Evolutionary conservation across 805 yeast species (phyloP), one percentile per base, ranked within the genome.

Genomic region (Dipodascus albidus): DNA sequence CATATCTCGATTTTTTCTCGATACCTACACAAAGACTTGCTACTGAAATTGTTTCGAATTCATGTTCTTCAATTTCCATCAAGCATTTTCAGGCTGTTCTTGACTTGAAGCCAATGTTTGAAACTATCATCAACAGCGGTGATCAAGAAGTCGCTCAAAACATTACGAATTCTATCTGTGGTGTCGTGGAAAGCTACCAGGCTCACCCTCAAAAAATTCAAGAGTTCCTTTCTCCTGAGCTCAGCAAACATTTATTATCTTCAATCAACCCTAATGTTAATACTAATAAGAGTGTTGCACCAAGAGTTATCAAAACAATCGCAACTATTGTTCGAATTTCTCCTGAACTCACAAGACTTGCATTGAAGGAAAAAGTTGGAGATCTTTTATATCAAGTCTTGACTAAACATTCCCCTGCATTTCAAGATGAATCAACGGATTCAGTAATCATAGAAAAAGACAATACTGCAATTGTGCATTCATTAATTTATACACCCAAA

Each of bases 11-110:
- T 64, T 91, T 91, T 63, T 85, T 91, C 66, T 86, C 96, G 1
- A 76, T 82, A 20, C 96, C 87, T 68, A 86, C 95, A 0, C 98
- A 91, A 66, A 72, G 95, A 53, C 85, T 88, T 58, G 87, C 95
- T 15, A 69, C 89, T 35, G 70, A 74, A 0, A 84, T 59, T 50
- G 58, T 61, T 48, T 58, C 67, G 49, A 54, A 56, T 57, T 50
- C 63, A 52, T 33, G 57, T 53, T 6, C 51, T 41, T 2, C 52
- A 50, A 27, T 57, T 47, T 42, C 56, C 1, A 47, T 47, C 3
- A 50, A 54, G 27, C 51, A 55, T 14, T 53, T 61, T 23, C 50
- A 52, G n/a, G 70, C 72, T 49, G 69, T 87, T 6, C 70, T 75
- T 52, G 82, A 77, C 42, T 76, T 82, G 1, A 79, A 86, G 59